Conservation (phyloP, 2,329 filamentous ascomycete genomes). For the Curvularia hawaiiensis region DNA sequence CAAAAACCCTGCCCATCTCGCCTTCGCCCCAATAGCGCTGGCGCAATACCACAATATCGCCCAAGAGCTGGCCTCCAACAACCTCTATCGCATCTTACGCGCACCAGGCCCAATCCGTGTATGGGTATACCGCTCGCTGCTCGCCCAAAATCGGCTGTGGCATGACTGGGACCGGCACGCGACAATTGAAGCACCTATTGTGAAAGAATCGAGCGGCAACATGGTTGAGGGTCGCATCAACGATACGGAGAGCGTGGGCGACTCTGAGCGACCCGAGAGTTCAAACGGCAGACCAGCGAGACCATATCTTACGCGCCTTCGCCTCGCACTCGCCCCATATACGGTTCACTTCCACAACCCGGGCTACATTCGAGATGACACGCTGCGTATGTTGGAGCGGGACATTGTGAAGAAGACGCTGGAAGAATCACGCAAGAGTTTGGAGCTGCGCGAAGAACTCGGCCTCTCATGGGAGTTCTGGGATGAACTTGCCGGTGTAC, state of each 20-base stretch:
- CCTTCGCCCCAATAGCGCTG: conserved; percentile 30
- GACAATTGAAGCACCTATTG: conserved; percentile 6
- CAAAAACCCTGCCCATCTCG: conserved; percentile 15
- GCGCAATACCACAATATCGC: conserved; percentile 32
- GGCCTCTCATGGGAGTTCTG: conserved; percentile 63
- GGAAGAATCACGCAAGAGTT: conserved; percentile 61
- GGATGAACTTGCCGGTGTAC: conserved; percentile 62
- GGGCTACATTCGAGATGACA: conserved; percentile 64
- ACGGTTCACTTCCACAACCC: conserved; percentile 65
- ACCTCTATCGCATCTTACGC: conserved; percentile 31
- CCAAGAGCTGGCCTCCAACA: conserved; percentile 32
- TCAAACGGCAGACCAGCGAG: conserved; percentile 19
- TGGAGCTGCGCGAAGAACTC: conserved; percentile 62
- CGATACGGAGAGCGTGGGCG: conserved; percentile 17
- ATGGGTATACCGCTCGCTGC: conserved; percentile 33
- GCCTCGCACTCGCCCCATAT: conserved; percentile 55
- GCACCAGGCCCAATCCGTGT: conserved; percentile 34
- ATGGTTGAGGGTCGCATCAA: conserved; percentile 15
- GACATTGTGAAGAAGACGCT: conserved; percentile 64
- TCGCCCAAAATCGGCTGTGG: conserved; percentile 31
- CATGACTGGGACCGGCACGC: conserved; percentile 24
- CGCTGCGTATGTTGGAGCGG: conserved; percentile 61
- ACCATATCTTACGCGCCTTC: conserved; percentile 51
- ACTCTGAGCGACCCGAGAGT: conserved; percentile 24
- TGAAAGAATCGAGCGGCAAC: conserved; percentile 3